phyloP scores from a whole-genome alignment of 225 moss, liverwort and hornwort species.

The Anthoceros angustus region DNA sequence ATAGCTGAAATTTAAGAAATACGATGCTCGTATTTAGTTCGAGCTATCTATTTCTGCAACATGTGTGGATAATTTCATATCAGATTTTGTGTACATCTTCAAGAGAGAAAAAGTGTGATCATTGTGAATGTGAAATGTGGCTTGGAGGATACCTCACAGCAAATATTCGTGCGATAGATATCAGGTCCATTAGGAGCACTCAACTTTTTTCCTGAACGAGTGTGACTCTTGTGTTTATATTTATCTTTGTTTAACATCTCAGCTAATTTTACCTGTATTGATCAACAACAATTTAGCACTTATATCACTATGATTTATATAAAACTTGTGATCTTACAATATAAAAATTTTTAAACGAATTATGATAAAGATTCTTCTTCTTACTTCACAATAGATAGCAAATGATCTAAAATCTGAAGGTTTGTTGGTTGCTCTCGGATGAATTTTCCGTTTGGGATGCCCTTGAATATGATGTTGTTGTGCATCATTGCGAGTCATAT shows the following conservation, averaged over 20 bases:
- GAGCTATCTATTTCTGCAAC: background rate
- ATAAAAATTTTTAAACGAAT: background rate
- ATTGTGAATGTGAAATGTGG: background rate
- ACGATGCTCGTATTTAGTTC: background rate
- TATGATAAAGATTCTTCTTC: background rate
- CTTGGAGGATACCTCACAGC: conserved; percentile 25
- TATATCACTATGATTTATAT: background rate
- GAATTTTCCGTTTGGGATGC: background rate
- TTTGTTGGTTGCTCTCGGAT: background rate
- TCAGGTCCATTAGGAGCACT: conserved; percentile 16
- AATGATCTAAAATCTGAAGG: background rate
- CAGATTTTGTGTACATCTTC: background rate
- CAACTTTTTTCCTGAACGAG: conserved; percentile 22
- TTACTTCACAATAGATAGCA: conserved; percentile 1
- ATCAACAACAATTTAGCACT: background rate
- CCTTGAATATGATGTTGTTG: background rate
- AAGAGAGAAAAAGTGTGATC: no score
- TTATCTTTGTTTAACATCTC: conserved; percentile 24
- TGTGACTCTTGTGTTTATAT: conserved; percentile 8
- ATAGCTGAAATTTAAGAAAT: conserved; percentile 17
- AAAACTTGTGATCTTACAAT: no score
- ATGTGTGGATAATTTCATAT: background rate
- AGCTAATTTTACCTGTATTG: conserved; percentile 25
- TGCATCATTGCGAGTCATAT: background rate
- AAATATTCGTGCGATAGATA: conserved; percentile 22